Base-by-base conservation (phyloP, 306 rosid species). In the Trifolium fragiferum region DNA sequence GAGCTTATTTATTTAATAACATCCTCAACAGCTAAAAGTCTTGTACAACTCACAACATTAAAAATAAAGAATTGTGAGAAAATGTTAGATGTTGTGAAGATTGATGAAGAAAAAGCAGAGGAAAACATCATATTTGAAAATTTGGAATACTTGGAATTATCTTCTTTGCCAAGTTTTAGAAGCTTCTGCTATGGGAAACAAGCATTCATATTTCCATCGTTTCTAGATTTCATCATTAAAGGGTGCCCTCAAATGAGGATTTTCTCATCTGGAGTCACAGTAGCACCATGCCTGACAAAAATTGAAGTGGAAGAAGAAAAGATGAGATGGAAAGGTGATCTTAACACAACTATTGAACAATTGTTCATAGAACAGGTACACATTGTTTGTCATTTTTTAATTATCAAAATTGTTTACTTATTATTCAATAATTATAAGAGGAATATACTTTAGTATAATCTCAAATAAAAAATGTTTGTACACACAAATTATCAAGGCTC, bases 1-100 rank as follows among this genome's bases (percentile, higher is more conserved):
- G 33, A 20, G 33, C n/a, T 70, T 32, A 7, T 7, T 6, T 35
- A 70, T 53, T 51, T 51, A 62, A 70, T 70, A 11, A 32, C 63
- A 51, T 35, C 63, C 32, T 51, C 64, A 37, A 12, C 58, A 4
- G 75, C 75, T 18, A 51, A 51, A 70, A 50, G 74, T 6, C 10
- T 69, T 16, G 25, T 32, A 15, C 63, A 32, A 18, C 74, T 69
- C 61, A 19, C 2, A 32, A 51, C 1, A 19, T 15, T 70, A 2
- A 3, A 0, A 33, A 55, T 69, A 6, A 35, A 0, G 40, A 53
- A 53, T 51, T 49, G 55, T 49, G 55, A 49, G 20, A 49, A 49
- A 21, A 15, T 49, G 20, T 49, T 49, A 21, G 55, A 49, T 15
- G 55, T 49, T 7, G 10, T 49, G 20, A 49, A 15, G 55, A 49